Conservation (phyloP, 306 rosid genomes). For the Trichosanthes cucumerina region DNA sequence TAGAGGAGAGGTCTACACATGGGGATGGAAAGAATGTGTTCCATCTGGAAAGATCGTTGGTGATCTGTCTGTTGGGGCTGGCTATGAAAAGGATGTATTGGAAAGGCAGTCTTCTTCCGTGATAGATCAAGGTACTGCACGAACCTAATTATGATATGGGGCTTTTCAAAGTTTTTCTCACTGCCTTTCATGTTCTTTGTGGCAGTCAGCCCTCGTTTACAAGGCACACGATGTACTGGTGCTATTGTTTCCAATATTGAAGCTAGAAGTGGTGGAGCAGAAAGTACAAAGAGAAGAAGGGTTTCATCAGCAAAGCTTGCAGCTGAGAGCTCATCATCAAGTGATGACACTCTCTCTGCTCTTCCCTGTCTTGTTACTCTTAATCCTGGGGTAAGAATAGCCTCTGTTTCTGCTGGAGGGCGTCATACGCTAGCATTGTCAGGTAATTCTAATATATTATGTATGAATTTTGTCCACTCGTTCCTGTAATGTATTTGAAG, state of each 20-base stretch:
- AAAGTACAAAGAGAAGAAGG: slow-evolving; percentile 73
- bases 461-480: slow-evolving; percentile 1
- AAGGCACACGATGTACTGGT: slow-evolving; percentile 47
- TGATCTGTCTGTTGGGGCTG: slow-evolving; percentile 32
- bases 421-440: slow-evolving; percentile 84
- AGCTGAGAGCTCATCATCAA: slow-evolving; percentile 63
- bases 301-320: slow-evolving; percentile 58
- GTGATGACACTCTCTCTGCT: slow-evolving; percentile 69
- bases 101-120: slow-evolving; percentile 49
- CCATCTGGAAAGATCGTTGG: slow-evolving; percentile 82
- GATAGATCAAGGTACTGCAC: slow-evolving; percentile 52
- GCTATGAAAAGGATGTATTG: slow-evolving; percentile 44
- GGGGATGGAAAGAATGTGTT: slow-evolving; percentile 99
- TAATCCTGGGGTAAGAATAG: slow-evolving; percentile 67
- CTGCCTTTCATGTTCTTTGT: slow-evolving; percentile 14
- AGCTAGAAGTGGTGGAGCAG: slow-evolving; percentile 44
- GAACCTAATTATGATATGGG: slow-evolving; percentile 17
- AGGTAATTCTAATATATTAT: slow-evolving; percentile 30
- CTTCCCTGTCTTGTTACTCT: slow-evolving; percentile 78
- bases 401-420: slow-evolving; percentile 87
- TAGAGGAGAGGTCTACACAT: slow-evolving; percentile 69
- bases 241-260: slow-evolving; percentile 28
- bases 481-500: not conserved
- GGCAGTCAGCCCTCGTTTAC: slow-evolving; percentile 59
- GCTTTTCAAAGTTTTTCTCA: not conserved